Conservation (phyloP, 495 filamentous ascomycete genomes). For the Aspergillus heteromorphus region DNA sequence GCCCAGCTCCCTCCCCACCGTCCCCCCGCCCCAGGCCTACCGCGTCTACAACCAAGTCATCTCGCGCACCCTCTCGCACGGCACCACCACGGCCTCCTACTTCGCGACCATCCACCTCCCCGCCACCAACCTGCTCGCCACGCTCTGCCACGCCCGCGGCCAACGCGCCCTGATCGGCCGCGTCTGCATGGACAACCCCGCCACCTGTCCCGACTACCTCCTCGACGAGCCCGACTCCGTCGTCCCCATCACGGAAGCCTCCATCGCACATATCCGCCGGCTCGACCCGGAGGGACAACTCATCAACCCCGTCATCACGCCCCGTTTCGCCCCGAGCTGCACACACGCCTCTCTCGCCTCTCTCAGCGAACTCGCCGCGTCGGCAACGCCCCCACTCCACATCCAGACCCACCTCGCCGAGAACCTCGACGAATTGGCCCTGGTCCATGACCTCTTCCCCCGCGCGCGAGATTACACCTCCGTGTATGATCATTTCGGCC, state of each 20-base stretch:
- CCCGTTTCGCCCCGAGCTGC: slow-evolving; percentile 82
- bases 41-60: slow-evolving; percentile 69
- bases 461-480: slow-evolving; percentile 56
- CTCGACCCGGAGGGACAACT: slow-evolving; percentile 61
- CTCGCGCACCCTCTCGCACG: slow-evolving; percentile 72
- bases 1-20: slow-evolving; percentile 13
- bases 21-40: slow-evolving; percentile 40
- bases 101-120: slow-evolving; percentile 81
- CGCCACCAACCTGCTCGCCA: slow-evolving; percentile 82
- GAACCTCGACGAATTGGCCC: slow-evolving; percentile 63
- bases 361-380: slow-evolving; percentile 59
- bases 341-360: slow-evolving; percentile 48
- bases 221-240: slow-evolving; percentile 57
- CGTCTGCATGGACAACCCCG: slow-evolving; percentile 76
- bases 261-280: slow-evolving; percentile 59
- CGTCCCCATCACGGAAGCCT: slow-evolving; percentile 51
- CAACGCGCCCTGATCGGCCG: slow-evolving; percentile 89
- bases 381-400: slow-evolving; percentile 51
- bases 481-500: slow-evolving; percentile 69
- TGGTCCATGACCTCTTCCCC: slow-evolving; percentile 70
- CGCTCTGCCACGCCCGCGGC: slow-evolving; percentile 66
- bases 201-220: slow-evolving; percentile 67
- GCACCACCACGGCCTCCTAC: slow-evolving; percentile 87
- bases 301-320: slow-evolving; percentile 77
- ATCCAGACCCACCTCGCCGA: slow-evolving; percentile 93